Conservation (phyloP, 768 basidiomycete genomes). For the Amanita inopinata region DNA sequence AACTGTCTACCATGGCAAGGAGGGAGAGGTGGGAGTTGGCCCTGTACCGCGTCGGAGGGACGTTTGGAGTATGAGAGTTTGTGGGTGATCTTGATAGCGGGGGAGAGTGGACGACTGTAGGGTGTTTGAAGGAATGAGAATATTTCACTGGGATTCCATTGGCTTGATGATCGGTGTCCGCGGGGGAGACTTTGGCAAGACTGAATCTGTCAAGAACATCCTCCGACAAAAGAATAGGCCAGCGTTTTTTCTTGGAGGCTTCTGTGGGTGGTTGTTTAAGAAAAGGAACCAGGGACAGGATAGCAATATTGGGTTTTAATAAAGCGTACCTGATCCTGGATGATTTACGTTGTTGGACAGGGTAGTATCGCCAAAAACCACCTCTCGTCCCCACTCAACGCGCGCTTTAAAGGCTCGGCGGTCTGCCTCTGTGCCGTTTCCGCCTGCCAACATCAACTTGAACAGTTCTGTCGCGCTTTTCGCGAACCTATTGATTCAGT, state of each 20-base stretch:
- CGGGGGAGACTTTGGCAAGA: conserved; percentile 38
- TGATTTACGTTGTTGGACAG: not conserved
- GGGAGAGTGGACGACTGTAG: conserved; percentile 9
- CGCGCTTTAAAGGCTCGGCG: conserved; percentile 51
- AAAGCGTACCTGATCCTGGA: not conserved
- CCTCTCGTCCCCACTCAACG: conserved; percentile 61
- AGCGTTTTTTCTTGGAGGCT: conserved; percentile 21
- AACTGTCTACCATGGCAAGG: conserved; percentile 97
- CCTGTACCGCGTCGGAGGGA: conserved; percentile 28
- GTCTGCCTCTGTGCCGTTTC: conserved; percentile 26
- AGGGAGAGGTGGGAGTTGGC: conserved; percentile 90
- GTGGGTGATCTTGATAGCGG: conserved; percentile 11
- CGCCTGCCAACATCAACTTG: conserved; percentile 83
- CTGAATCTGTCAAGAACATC: conserved; percentile 85
- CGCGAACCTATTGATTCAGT: conserved; percentile 40
- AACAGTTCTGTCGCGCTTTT: conserved; percentile 80
- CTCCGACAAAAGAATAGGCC: conserved; percentile 76
- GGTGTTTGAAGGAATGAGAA: conserved; percentile 4
- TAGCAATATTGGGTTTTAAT: too few species aligned
- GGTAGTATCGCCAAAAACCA: conserved; percentile 63
- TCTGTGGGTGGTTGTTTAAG: too few species aligned
- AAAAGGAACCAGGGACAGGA: too few species aligned
- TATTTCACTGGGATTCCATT: too few species aligned
- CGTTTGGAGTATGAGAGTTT: conserved; percentile 28
- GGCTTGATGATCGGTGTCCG: conserved; percentile 1